Evolutionary conservation across 805 yeast genomes (phyloP).

Genomic region (Saturnispora mendoncae): DNA sequence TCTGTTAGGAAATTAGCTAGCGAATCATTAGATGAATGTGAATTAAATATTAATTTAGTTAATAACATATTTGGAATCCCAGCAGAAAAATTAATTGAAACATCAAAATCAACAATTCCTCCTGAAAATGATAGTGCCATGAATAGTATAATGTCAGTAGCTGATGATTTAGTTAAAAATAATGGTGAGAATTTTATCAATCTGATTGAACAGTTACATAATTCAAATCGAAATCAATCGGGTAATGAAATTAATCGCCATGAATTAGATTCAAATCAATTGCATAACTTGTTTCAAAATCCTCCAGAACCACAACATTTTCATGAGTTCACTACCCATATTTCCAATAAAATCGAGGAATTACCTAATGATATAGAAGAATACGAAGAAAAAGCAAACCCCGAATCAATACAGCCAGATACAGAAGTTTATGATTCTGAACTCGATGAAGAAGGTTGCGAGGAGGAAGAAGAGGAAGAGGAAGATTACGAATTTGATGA

Average conservation of each 20-base stretch:
- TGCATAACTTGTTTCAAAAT: neutral
- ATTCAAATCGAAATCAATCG: conserved; percentile 23
- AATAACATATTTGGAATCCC: conserved; percentile 22
- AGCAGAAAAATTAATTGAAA: conserved; percentile 8
- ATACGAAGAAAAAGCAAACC: conserved; percentile 13
- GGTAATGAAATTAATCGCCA: neutral
- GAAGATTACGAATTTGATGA: conserved; percentile 27
- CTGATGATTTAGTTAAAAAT: conserved; percentile 69
- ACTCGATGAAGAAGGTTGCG: conserved; percentile 12
- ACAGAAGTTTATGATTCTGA: conserved; percentile 11
- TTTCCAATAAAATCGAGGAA: neutral
- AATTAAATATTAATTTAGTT: conserved; percentile 22
- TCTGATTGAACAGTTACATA: conserved; percentile 70
- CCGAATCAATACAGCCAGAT: neutral
- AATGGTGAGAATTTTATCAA: conserved; percentile 73
- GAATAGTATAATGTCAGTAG: conserved; percentile 36
- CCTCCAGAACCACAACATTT: neutral
- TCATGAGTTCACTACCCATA: neutral
- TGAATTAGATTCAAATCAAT: neutral
- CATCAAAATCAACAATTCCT: neutral
- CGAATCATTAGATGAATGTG: conserved; percentile 32
- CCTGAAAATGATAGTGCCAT: conserved; percentile 5
- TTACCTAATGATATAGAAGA: conserved; percentile 20
- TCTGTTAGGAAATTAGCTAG: conserved; percentile 31
- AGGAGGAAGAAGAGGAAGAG: conserved; percentile 11